phyloP scores from a whole-genome alignment of 352 stramenopile species.

The Pythium myriotylum region DNA sequence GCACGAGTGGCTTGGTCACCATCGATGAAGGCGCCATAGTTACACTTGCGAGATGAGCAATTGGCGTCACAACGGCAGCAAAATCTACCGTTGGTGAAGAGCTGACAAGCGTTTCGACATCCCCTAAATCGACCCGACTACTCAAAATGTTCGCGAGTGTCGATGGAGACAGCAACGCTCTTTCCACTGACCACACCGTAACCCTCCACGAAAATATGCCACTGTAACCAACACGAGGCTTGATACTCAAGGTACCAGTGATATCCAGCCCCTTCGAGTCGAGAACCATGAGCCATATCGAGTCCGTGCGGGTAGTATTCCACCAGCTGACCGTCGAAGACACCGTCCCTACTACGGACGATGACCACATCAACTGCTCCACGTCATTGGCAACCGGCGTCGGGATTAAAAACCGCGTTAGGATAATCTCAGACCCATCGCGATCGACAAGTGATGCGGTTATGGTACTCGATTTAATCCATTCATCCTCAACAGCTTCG shows the following conservation, averaged over 20 bases:
- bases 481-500: constrained; percentile 15
- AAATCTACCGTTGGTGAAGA: not conserved
- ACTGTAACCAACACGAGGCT: constrained; percentile 20
- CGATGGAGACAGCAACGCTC: not conserved
- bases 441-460: constrained; percentile 23
- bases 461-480: constrained; percentile 16
- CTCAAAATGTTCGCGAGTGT: not conserved
- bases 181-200: constrained; percentile 8
- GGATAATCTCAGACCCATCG: constrained; percentile 18
- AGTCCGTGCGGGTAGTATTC: not conserved
- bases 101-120: not conserved
- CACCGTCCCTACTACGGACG: not conserved
- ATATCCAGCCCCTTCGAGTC: constrained; percentile 17
- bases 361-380: constrained; percentile 7
- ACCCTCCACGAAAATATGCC: constrained; percentile 11
- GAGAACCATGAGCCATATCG: not conserved
- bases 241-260: constrained; percentile 7
- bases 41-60: constrained; percentile 10
- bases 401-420: constrained; percentile 1
- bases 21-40: constrained; percentile 1
- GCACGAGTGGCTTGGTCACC: constrained; percentile 17
- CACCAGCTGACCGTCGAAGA: constrained; percentile 1
- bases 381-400: not conserved
- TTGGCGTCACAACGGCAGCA: constrained; percentile 6
- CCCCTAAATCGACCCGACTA: not conserved